phyloP scores from a whole-genome alignment of 148 eudicot genomes.

The Fagopyrum homotropicum region DNA sequence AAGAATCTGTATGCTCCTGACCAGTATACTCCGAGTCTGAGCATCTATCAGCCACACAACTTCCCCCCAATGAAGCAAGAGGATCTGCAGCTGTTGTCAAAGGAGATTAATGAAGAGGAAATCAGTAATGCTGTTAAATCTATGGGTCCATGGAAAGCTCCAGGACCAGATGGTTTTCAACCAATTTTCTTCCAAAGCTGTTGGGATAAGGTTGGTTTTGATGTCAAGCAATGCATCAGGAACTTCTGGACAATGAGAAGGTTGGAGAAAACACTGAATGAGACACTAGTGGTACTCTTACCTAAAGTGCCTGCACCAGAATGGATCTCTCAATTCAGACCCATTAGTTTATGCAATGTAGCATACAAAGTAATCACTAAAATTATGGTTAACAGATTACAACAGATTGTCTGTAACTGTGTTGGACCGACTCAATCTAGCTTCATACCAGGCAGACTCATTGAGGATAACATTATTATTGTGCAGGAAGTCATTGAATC shows the following conservation, averaged over 20 bases:
- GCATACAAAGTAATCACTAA: neutral
- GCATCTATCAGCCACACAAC: too few relatives aligned
- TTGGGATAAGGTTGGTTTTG: neutral
- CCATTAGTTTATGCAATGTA: too few relatives aligned
- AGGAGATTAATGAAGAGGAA: too few relatives aligned
- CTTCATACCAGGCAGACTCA: neutral
- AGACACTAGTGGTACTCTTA: neutral
- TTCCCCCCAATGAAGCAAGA: too few relatives aligned
- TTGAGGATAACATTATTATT: neutral
- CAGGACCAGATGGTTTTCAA: neutral
- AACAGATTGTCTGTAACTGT: neutral
- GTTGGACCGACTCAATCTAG: neutral
- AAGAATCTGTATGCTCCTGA: too few relatives aligned
- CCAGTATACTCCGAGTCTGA: too few relatives aligned
- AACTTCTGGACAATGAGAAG: too few relatives aligned
- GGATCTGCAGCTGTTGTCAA: too few relatives aligned
- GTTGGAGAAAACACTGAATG: too few relatives aligned
- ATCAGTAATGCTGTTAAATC: too few relatives aligned
- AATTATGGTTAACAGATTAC: neutral
- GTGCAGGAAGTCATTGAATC: neutral
- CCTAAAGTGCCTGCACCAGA: neutral
- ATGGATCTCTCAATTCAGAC: neutral
- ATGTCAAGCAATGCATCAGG: neutral
- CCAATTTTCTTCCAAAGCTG: neutral
- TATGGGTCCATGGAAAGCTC: neutral